Evolutionary conservation across 2,329 filamentous ascomycete species (phyloP), one percentile per base, ranked within the genome.

Genomic region (Fusarium azukiicola): DNA sequence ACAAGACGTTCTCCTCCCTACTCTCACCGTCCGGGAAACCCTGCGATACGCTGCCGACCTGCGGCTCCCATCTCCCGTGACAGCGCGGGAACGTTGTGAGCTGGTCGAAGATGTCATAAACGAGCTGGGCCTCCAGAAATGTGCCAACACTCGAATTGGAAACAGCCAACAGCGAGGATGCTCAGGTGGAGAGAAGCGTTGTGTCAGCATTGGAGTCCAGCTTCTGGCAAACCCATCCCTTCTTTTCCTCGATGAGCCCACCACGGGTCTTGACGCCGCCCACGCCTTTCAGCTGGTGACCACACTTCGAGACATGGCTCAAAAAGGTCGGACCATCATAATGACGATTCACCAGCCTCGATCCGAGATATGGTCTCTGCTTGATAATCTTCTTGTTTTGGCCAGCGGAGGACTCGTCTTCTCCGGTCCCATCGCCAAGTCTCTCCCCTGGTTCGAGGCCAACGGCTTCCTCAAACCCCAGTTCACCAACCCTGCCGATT

Each of bases 341-440:
- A 94, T 94, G 1, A 96, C 95, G 0, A 96, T 97, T 50, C 96
- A 97, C 84, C 95, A 96, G 76, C 96, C 96, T 27, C 90, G 96
- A 36, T 96, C 95, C 0, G 96, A 97, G 84, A 97, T 97, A n/a
- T 97, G 95, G 95, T 91, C 92, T 44, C 89, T 96, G 19, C 96
- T 97, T 81, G 95, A 97, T 84, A 93, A 94, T 72, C 89, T 97
- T 6, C 89, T 96, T 16, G 89, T 97, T 16, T 85, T 97, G 5
- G 93, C 95, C 3, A 91, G 90, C 79, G 96, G 96, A 0, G 92
- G 91, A 49, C 93, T 94, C 1, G 92, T 96, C 0, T 97, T 95
- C 81, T 94, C 94, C 36, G 96, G 95, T 0, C 86, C 89, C 2
- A 90, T 91, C 38, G 85, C 88, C 6, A 89, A 91, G 5, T 95